Evolutionary conservation across 139 green algal species (phyloP).

Genomic region (Volvox reticuliferus): DNA sequence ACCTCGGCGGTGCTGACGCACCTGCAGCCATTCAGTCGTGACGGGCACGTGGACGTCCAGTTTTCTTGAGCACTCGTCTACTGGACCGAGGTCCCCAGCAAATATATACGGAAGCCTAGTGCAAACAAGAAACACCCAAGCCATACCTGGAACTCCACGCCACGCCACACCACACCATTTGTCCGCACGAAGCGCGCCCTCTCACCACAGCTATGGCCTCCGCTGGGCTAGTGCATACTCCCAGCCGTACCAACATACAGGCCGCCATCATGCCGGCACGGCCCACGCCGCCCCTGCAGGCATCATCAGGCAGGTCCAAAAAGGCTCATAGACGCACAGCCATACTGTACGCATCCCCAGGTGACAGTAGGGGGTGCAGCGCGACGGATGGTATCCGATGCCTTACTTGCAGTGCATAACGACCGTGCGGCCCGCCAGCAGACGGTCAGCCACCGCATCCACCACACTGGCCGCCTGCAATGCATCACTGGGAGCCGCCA

Average conservation of each 20-base stretch:
- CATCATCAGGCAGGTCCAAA: no score
- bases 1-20: constrained; percentile 52
- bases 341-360: no score
- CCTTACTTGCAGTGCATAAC: constrained; percentile 39
- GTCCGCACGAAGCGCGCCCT: not conserved
- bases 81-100: no score
- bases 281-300: constrained; percentile 58
- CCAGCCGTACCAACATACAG: constrained; percentile 54
- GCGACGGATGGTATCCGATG: no score
- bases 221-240: not conserved
- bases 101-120: no score
- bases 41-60: not conserved
- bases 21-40: not conserved
- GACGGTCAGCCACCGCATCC: not conserved
- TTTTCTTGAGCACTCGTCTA: no score
- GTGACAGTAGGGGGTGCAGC: no score
- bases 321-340: no score
- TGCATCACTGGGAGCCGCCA: constrained; percentile 46
- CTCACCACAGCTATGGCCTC: constrained; percentile 54
- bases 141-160: no score
- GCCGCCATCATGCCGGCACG: constrained; percentile 59
- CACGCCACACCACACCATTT: not conserved
- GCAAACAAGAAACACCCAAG: no score
- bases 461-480: constrained; percentile 12
- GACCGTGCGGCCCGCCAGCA: not conserved